phyloP scores from a whole-genome alignment of 805 yeast genomes.

The Metschnikowia rubicola region DNA sequence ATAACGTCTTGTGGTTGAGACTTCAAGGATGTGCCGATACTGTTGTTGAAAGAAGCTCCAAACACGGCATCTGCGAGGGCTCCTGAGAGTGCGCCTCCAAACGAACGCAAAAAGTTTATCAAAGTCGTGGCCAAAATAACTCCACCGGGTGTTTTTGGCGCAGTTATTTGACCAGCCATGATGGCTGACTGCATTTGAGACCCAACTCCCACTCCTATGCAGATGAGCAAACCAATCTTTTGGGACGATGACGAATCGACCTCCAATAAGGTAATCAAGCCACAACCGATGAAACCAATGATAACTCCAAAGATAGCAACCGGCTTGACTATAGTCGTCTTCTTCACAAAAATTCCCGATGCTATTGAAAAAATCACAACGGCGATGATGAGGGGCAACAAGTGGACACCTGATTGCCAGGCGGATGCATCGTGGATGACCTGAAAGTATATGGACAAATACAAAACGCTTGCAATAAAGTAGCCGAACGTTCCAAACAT shows the following conservation, averaged over 20 bases:
- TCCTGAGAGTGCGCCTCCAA: conserved; percentile 46
- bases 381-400: conserved; percentile 42
- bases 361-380: conserved; percentile 34
- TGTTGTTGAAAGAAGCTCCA: conserved; percentile 22
- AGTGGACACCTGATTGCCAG: conserved; percentile 43
- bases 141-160: conserved; percentile 51
- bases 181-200: conserved; percentile 44
- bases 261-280: conserved; percentile 40
- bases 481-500: conserved; percentile 17
- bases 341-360: conserved; percentile 38
- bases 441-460: conserved; percentile 48
- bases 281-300: conserved; percentile 42
- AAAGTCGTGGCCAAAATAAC: conserved; percentile 47
- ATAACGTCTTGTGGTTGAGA: conserved; percentile 16
- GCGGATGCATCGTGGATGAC: conserved; percentile 40
- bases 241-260: conserved; percentile 32
- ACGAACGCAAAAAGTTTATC: conserved; percentile 40
- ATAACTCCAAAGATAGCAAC: conserved; percentile 33
- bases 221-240: conserved; percentile 45
- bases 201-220: conserved; percentile 49
- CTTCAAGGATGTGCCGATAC: conserved; percentile 7
- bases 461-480: conserved; percentile 23
- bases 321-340: conserved; percentile 40
- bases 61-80: conserved; percentile 42
- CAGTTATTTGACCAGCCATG: conserved; percentile 44